Evolutionary conservation across 2,329 filamentous ascomycete genomes (phyloP), one percentile per base, ranked within the genome.

Genomic region (Calonectria fujianensis): DNA sequence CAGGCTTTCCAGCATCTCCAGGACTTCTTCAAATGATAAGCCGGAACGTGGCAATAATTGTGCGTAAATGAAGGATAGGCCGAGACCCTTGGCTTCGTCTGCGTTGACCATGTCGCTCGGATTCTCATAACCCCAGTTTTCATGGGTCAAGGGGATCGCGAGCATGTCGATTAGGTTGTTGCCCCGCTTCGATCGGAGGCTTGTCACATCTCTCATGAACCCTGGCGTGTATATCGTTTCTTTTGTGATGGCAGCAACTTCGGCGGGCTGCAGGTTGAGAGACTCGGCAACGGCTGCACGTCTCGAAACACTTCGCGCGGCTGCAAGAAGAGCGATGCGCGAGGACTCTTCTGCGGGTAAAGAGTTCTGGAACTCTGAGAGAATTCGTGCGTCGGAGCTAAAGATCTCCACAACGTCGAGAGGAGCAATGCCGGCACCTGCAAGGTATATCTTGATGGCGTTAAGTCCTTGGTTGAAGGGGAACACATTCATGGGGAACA

Each of bases 281-380:
- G 41, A 45, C 41, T 45, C 18, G 41, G 41, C 41, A 9, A 45
- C 16, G 2, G 18, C 41, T 20, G 41, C 41, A 8, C 41, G 41
- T 2, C 4, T 10, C 1, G 1, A 45, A 45, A 45, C 18, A n/a
- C 0, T 10, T 8, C 18, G 1, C 18, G 41, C 41, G 2, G 0
- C 18, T 1, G 5, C 18, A 4, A 45, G 41, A 9, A 45, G 41
- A 3, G 24, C 24, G 8, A 18, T 18, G 0, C 7, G 18, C 41
- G 41, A 24, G 2, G 37, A 39, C 14, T 39, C 37, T 4, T 14
- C 37, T 16, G 2, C 13, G 7, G 41, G 18, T n/a, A 45, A 45
- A 8, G 18, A 8, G 7, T 10, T 10, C 7, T 45, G 41, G 18
- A 45, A 45, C 18, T n/a, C 41, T 2, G 41, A 8, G 4, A 45